Conservation (phyloP, 2,329 filamentous ascomycete species). For the Lachnellula hyalina region DNA sequence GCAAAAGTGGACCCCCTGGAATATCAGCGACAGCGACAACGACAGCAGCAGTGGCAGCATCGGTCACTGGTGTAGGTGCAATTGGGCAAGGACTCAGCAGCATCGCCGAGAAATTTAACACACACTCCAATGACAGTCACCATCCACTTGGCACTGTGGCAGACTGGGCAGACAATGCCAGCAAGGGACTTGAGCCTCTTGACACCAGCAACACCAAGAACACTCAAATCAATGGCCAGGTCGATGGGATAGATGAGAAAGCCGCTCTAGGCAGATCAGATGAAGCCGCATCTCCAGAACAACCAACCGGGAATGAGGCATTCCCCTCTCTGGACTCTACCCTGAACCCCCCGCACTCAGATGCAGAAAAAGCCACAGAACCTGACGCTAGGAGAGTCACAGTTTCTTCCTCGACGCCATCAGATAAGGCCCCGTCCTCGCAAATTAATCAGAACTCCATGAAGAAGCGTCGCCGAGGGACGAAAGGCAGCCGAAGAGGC, state of each 20-base stretch:
- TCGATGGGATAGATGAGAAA: conserved; percentile 25
- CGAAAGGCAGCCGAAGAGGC: conserved; percentile 55
- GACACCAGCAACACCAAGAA: conserved; percentile 12
- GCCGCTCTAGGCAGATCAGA: conserved; percentile 13
- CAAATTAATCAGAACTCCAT: conserved; percentile 39
- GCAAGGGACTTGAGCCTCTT: conserved; percentile 14
- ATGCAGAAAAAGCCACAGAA: conserved; percentile 26
- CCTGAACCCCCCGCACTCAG: conserved; percentile 18
- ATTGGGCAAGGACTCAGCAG: conserved; percentile 17
- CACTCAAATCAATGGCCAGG: conserved; percentile 17
- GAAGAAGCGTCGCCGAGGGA: conserved; percentile 60
- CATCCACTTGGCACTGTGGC: conserved; percentile 24
- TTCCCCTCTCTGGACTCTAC: conserved; percentile 43
- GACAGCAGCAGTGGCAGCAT: neutral
- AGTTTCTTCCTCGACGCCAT: conserved; percentile 40
- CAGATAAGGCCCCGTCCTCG: conserved; percentile 9
- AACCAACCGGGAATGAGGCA: conserved; percentile 38
- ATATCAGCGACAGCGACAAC: neutral
- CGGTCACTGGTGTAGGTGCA: conserved; percentile 6
- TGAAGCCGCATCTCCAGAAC: conserved; percentile 39
- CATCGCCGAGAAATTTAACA: conserved; percentile 23
- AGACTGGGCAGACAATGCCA: conserved; percentile 25
- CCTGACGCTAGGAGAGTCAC: conserved; percentile 48
- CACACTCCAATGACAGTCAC: conserved; percentile 10
- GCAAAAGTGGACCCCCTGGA: conserved; percentile 30